Evolutionary conservation across 345 rosid species (phyloP).

Genomic region (Microthlaspi erraticum): DNA sequence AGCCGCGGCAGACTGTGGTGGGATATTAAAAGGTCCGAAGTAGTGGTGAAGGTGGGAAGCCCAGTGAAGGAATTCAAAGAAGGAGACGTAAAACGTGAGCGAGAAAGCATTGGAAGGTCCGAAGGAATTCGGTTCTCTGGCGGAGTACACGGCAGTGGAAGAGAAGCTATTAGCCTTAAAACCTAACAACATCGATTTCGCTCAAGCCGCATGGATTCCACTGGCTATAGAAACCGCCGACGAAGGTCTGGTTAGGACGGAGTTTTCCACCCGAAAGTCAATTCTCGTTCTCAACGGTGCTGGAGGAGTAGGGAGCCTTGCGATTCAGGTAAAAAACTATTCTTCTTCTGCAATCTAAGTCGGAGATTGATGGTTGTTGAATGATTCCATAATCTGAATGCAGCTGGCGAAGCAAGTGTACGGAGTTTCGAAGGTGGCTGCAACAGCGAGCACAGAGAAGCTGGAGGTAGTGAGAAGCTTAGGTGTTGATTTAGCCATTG

Average conservation of each 20-base stretch:
- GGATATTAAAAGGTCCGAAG: slow-evolving; percentile 96
- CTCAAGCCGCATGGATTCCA: slow-evolving; percentile 87
- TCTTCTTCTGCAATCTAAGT: background rate
- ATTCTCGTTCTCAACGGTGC: slow-evolving; percentile 87
- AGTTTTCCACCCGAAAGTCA: slow-evolving; percentile 79
- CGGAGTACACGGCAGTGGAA: slow-evolving; percentile 84
- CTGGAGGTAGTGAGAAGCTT: slow-evolving; percentile 72
- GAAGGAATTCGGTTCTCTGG: slow-evolving; percentile 84
- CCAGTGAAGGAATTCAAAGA: slow-evolving; percentile 74
- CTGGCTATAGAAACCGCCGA: slow-evolving; percentile 86
- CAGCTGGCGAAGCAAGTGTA: slow-evolving; percentile 91
- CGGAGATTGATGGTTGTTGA: background rate
- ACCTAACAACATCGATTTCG: slow-evolving; percentile 81
- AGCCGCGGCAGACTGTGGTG: slow-evolving; percentile 93
- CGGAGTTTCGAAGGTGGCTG: slow-evolving; percentile 85
- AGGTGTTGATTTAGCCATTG: slow-evolving; percentile 89
- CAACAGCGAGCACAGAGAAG: slow-evolving; percentile 83
- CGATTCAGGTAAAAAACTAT: slow-evolving; percentile 66
- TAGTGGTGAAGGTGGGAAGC: slow-evolving; percentile 80
- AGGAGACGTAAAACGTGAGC: slow-evolving; percentile 82
- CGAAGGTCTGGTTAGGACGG: slow-evolving; percentile 81
- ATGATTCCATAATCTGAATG: background rate
- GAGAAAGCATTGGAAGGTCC: slow-evolving; percentile 96
- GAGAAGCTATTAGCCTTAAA: slow-evolving; percentile 85
- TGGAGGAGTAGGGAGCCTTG: slow-evolving; percentile 97